Percentiles rank a stretch among this genome's conserved stretches.
These are phyloP conservation scores for Sarocladium kiliense DNA, from an alignment of 2,329 filamentous ascomycete genomes.

Conservation along the genomic window DNA sequence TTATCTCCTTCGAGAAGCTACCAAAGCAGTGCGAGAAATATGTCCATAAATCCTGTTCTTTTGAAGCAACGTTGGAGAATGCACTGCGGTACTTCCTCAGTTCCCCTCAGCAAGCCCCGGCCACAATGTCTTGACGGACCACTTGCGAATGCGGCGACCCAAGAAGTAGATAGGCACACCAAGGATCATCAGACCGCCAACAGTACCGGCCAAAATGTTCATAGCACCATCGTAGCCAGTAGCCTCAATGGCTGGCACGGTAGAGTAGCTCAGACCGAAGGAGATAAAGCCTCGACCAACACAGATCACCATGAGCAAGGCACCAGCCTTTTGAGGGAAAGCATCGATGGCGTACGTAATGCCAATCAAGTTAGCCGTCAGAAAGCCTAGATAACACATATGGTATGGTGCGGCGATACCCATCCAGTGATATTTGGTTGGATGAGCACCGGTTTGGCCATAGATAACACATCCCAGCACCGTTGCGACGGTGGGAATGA, in stretches of 20 bases:
- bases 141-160: background rate
- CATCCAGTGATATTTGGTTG: slow-evolving; percentile 14
- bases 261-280: slow-evolving; percentile 20
- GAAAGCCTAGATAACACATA: slow-evolving; percentile 18
- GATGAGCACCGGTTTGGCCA: slow-evolving; percentile 1
- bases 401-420: slow-evolving; percentile 15
- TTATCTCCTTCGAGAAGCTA: too few relatives aligned
- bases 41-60: too few relatives aligned
- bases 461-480: slow-evolving; percentile 10
- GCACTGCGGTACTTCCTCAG: too few relatives aligned
- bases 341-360: slow-evolving; percentile 23
- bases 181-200: slow-evolving; percentile 12
- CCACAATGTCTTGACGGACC: background rate
- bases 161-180: background rate
- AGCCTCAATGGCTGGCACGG: slow-evolving; percentile 15
- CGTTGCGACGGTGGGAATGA: background rate
- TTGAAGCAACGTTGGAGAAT: too few relatives aligned
- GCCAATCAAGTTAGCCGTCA: slow-evolving; percentile 20
- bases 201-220: slow-evolving; percentile 17
- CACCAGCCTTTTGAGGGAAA: slow-evolving; percentile 23
- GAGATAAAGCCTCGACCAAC: slow-evolving; percentile 20
- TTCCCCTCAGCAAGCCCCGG: background rate
- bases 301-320: slow-evolving; percentile 19
- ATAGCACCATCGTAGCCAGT: slow-evolving; percentile 17
- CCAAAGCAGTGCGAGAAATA: too few relatives aligned